Base-by-base conservation (phyloP, 495 filamentous ascomycete species). In the Trichocladium antarcticum region DNA sequence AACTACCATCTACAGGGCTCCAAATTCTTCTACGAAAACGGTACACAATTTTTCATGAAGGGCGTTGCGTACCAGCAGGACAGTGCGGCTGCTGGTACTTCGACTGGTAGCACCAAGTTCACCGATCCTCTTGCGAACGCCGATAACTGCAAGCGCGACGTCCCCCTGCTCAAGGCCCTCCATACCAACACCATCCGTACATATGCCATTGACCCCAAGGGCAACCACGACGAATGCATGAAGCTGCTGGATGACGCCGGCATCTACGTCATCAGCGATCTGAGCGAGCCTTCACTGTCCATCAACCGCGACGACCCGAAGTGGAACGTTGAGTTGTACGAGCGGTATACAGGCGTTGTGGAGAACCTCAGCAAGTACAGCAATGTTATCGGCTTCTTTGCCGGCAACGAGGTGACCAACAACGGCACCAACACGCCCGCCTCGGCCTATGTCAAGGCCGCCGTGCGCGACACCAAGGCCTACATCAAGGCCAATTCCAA, bases 381-480 rank as follows among this genome's bases (percentile, higher is more conserved):
- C 65, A 98, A 98, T 66, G 78, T 82, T 37, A 76, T 98, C 42
- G 92, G 92, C 51, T 98, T 96, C 78, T 96, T 97, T 65, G 85
- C 89, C 21, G 92, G 92, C 43, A 97, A 98, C 64, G 92, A 98
- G 67, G 89, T 97, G 48, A 85, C 87, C 56, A 96, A 97, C 73
- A 75, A 78, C 50, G 67, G 74, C 34, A 81, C 74, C 61, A 95
- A 89, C 67, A 96, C 90, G 21, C 72, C 72, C 53, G 88, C 89
- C 31, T 87, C 83, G 43, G 87, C 90, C 42, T 97, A 83, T 59
- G 90, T 95, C 61, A 97, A 97, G 76, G 92, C 92, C 49, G 89
- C 92, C 31, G 87, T 95, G 24, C 88, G 89, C 55, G 90, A 97
- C 64, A 85, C 79, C 72, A 98, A 98, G 76, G 74, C 78, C 27